Percentiles rank a stretch among this genome's conserved stretches.
These are phyloP conservation scores for Aspergillus pseudotamarii DNA, from an alignment of 2,329 filamentous ascomycete genomes.

Conservation along the genomic window DNA sequence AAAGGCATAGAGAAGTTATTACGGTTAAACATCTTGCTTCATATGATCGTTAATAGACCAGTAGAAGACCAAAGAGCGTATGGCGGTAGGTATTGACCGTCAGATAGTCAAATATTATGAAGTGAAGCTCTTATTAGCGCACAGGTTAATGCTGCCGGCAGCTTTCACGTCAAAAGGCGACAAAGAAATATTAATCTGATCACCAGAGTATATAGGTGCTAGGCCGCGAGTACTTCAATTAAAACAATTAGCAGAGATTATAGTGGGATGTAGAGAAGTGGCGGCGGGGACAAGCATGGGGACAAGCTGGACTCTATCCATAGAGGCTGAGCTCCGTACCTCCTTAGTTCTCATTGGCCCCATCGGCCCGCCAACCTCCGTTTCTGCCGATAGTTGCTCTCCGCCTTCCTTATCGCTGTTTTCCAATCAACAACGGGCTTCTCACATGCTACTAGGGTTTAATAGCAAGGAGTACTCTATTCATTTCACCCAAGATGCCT, in stretches of 20 bases:
- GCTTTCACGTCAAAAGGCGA: conserved; percentile 1
- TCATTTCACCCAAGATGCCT: conserved; percentile 43
- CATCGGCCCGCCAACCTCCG: conserved; percentile 21
- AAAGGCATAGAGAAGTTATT: conserved; percentile 52
- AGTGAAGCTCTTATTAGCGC: conserved; percentile 1
- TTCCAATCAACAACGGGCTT: no score
- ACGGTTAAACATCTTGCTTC: conserved; percentile 58
- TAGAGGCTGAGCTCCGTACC: conserved; percentile 14
- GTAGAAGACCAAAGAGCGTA: not conserved
- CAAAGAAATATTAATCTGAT: not conserved
- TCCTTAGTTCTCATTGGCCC: conserved; percentile 13
- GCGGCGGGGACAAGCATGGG: conserved; percentile 1
- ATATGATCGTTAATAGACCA: conserved; percentile 6
- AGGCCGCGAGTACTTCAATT: not conserved
- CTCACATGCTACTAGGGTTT: not conserved
- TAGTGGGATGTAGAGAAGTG: conserved; percentile 3
- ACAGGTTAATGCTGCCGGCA: conserved; percentile 8
- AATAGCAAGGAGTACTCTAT: not conserved
- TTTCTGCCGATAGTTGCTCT: conserved; percentile 14
- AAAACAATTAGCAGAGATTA: not conserved
- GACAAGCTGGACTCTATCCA: conserved; percentile 4
- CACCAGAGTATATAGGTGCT: not conserved
- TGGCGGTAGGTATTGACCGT: not conserved
- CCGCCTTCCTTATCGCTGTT: conserved; percentile 10
- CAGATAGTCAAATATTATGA: not conserved